phyloP scores from a whole-genome alignment of 2,329 filamentous ascomycete species.

The Verticillium klebahnii region DNA sequence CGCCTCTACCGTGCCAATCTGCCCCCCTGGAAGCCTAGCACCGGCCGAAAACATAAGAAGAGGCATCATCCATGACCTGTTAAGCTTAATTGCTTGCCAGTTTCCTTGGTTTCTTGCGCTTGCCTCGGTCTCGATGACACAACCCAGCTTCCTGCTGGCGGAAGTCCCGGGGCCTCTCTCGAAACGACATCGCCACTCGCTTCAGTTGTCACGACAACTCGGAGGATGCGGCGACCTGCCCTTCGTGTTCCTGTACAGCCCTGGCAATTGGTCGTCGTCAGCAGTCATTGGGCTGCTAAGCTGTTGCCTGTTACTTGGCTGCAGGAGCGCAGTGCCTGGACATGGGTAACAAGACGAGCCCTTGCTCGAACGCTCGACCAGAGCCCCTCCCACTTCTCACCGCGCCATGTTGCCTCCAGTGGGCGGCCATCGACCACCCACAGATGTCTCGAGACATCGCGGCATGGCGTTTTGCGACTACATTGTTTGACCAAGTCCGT shows the following conservation, averaged over 20 bases:
- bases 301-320: neutral
- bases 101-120: neutral
- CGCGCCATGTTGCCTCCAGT: too few species aligned
- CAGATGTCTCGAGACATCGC: too few species aligned
- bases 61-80: neutral
- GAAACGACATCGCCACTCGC: neutral
- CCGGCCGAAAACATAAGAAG: neutral
- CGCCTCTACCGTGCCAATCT: neutral
- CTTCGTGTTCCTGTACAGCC: neutral
- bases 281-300: neutral
- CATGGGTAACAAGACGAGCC: neutral
- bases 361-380: too few species aligned
- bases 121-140: neutral
- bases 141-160: neutral
- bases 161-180: neutral
- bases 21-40: neutral
- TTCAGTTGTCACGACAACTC: neutral
- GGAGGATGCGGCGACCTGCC: neutral
- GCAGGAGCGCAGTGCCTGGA: neutral
- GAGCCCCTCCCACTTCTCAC: too few species aligned
- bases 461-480: too few species aligned
- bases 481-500: too few species aligned
- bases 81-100: neutral
- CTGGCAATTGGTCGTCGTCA: neutral
- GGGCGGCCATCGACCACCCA: too few species aligned